Base-by-base conservation (phyloP, 2,329 filamentous ascomycete genomes). In the Trichocomaceae sp. region DNA sequence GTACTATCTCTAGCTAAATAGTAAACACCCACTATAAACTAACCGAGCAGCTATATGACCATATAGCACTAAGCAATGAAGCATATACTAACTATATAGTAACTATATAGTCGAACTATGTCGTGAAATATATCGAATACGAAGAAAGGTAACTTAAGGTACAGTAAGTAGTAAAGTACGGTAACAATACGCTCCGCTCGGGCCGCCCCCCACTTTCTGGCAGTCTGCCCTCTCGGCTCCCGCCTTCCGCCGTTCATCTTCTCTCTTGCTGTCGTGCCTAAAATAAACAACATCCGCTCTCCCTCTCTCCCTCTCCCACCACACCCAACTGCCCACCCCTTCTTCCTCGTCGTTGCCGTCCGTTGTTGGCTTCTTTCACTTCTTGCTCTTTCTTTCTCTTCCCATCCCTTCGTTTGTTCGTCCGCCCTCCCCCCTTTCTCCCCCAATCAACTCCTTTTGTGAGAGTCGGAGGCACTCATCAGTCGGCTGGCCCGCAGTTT, bases 401-500 rank as follows among this genome's bases (percentile, higher is more conserved):
- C 59, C 65, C 61, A 62, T 63, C 57, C 58, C 47, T 48, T 56
- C 54, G 52, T 57, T 60, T 60, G 55, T 54, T 55, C 49, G 54
- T 42, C 52, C 58, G 50, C 58, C 46, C 54, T 53, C 51, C 39
- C 52, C 49, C 56, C 47, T 39, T 48, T 31, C 49, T 50, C 49
- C 54, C 59, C 59, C 56, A 44, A 48, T 56, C 57, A 46, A 56
- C 52, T 60, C 61, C 59, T 57, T 62, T 63, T 61, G 42, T 31
- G 41, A 53, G 45, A 53, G 42, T 53, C 51, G 50, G 50, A 52
- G 42, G 47, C 50, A 12, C 50, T 52, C 50, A 46, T 7, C 31
- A n/a, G 35, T 47, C 56, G 62, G 69, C 68, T 67, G 68, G 69
- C 63, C 69, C 66, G 66, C 63, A 59, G 61, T 65, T 60, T 69